Percentiles rank a stretch among this genome's conserved stretches.
Conservation (phyloP, 2,329 filamentous ascomycete genomes). For the Coniochaeta ligniaria region DNA sequence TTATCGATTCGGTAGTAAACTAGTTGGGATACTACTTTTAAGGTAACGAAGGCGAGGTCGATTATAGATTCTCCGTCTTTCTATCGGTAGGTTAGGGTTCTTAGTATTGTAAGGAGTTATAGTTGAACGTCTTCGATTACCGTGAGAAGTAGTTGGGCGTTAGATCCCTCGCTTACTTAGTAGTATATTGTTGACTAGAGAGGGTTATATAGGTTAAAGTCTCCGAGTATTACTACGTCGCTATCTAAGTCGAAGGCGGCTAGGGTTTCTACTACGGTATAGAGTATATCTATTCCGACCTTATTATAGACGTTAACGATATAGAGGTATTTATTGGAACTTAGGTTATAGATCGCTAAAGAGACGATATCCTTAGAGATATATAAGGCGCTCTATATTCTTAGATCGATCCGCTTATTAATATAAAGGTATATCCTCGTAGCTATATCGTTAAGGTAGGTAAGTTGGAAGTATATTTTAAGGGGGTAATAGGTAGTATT, state of each 20-base stretch:
- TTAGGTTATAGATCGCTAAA: constrained; percentile 4
- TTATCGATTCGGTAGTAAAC: constrained; percentile 6
- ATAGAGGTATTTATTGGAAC: constrained; percentile 2
- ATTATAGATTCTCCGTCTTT: constrained; percentile 6
- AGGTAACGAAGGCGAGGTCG: constrained; percentile 6
- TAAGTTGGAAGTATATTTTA: constrained; percentile 11
- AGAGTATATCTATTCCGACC: constrained; percentile 4
- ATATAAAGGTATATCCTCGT: constrained; percentile 12
- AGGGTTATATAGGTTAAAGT: constrained; percentile 15
- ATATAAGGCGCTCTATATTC: constrained; percentile 8
- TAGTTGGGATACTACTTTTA: constrained; percentile 4
- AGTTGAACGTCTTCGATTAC: constrained; percentile 8
- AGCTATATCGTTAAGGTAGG: constrained; percentile 8
- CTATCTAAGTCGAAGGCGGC: constrained; percentile 6
- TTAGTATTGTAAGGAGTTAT: neutral
- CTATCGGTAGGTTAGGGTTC: constrained; percentile 1
- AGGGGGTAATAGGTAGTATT: constrained; percentile 15
- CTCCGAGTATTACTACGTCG: constrained; percentile 10
- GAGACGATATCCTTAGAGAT: constrained; percentile 10
- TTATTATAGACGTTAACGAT: constrained; percentile 12
- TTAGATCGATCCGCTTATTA: constrained; percentile 8
- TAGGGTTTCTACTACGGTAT: constrained; percentile 5
- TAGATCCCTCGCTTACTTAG: constrained; percentile 1
- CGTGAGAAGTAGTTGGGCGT: constrained; percentile 8
- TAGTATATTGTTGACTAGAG: constrained; percentile 9